Base-by-base conservation (phyloP, 1,284 basidiomycete genomes). In the Rhodotorula sp. region DNA sequence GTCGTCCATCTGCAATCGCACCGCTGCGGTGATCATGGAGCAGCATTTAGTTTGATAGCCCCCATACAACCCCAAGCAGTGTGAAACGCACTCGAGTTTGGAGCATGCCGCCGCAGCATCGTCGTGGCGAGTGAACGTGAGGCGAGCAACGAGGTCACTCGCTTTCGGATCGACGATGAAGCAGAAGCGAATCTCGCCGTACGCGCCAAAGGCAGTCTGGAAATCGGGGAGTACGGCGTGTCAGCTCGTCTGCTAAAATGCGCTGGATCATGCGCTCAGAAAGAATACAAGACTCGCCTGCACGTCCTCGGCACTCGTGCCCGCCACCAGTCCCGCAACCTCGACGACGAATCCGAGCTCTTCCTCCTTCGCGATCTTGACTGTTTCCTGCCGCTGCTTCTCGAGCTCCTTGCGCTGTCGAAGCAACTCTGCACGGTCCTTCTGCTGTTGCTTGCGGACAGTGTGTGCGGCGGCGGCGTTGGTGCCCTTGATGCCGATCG, bases 281-380 rank as follows among this genome's bases (percentile, higher is more conserved):
- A 10, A 50, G 43, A 3, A n/a, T 5, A 14, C 19, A 14, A 15
- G 3, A 14, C 71, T 49, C 45, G 71, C 75, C 66, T 76, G 71
- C 10, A 77, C 76, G 21, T 77, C 76, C 62, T 77, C 76, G 3
- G 67, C 74, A 38, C 74, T 75, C 26, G 76, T 77, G 1, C 76
- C 76, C 23, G 43, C 59, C 2, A 77, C 71, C n/a, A 77, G 55
- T 8, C 74, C 74, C 31, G 67, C 71, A 47, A 77, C 76, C 59
- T 73, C 66, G 18, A 77, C 74, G 26, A 73, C 71, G 16, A 71
- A 70, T 0, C 76, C 76, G 18, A 54, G 62, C 5, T 66, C 63
- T 59, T 76, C 74, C 45, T 63, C 23, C 34, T 71, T 31, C 23
- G 69, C 67, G 28, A 73, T 62, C 26, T 34, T 19, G 31, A 56